Conservation (phyloP, 352 stramenopile species). For the Phytophthora fragariae region DNA sequence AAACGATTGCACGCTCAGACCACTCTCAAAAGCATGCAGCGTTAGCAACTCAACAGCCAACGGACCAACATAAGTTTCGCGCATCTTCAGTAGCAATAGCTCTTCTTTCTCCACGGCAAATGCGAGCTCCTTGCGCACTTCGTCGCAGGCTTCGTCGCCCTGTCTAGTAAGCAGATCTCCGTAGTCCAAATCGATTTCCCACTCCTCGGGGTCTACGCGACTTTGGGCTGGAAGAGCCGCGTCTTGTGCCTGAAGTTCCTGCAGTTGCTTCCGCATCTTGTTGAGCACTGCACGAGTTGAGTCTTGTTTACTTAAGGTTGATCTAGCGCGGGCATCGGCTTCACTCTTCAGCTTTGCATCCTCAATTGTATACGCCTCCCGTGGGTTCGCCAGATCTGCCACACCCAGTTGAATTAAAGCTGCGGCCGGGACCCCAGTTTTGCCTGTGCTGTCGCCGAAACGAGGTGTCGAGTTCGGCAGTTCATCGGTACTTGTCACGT, state of each 20-base stretch:
- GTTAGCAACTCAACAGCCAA: slow-evolving; percentile 83
- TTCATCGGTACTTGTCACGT: slow-evolving; percentile 47
- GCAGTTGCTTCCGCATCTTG: slow-evolving; percentile 85
- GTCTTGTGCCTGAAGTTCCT: slow-evolving; percentile 68
- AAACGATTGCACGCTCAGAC: slow-evolving; percentile 77
- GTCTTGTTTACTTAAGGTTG: slow-evolving; percentile 85
- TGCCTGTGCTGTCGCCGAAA: slow-evolving; percentile 10
- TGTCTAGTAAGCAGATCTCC: slow-evolving; percentile 67
- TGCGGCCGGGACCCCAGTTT: slow-evolving; percentile 26
- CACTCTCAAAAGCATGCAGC: slow-evolving; percentile 71
- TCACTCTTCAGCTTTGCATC: slow-evolving; percentile 93
- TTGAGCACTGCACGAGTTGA: slow-evolving; percentile 86
- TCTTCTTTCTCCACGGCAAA: slow-evolving; percentile 85
- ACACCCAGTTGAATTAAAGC: slow-evolving; percentile 52
- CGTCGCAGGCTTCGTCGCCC: slow-evolving; percentile 85
- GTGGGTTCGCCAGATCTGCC: slow-evolving; percentile 73
- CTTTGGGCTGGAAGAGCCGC: slow-evolving; percentile 58
- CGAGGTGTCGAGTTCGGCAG: slow-evolving; percentile 27
- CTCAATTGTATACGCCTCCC: slow-evolving; percentile 92
- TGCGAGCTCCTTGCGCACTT: slow-evolving; percentile 88
- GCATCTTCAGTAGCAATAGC: slow-evolving; percentile 87
- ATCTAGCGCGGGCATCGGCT: slow-evolving; percentile 70
- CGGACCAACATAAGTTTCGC: slow-evolving; percentile 73
- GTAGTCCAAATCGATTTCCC: slow-evolving; percentile 92
- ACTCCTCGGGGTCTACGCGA: slow-evolving; percentile 74